phyloP scores from a whole-genome alignment of 192 early-diverging fungal species.

The Mortierella antarctica region DNA sequence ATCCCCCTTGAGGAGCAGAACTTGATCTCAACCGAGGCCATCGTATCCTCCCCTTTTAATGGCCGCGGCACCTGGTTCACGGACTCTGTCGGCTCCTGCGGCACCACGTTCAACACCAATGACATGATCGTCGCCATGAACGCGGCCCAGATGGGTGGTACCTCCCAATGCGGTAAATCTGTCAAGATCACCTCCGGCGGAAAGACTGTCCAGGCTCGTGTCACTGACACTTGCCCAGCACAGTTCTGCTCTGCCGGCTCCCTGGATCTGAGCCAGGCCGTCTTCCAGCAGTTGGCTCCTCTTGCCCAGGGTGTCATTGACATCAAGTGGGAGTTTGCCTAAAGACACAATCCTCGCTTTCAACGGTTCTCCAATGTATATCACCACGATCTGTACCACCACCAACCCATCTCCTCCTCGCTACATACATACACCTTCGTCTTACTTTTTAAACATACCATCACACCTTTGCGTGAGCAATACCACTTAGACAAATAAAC shows the following conservation, averaged over 20 bases:
- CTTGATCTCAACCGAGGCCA: background rate
- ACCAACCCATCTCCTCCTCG: background rate
- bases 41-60: constrained; percentile 4
- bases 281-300: constrained; percentile 53
- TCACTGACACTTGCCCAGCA: constrained; percentile 61
- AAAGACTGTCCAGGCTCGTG: constrained; percentile 46
- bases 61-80: constrained; percentile 59
- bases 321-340: constrained; percentile 56
- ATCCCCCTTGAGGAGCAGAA: background rate
- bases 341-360: constrained; percentile 9
- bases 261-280: constrained; percentile 52
- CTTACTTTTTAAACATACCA: background rate
- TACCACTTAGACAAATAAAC: too few relatives aligned
- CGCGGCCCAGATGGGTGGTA: constrained; percentile 48
- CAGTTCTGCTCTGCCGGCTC: constrained; percentile 44
- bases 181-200: constrained; percentile 40
- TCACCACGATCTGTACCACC: background rate
- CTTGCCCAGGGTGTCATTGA: constrained; percentile 42
- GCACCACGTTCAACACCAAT: constrained; percentile 51
- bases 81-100: constrained; percentile 51
- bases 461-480: background rate
- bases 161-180: constrained; percentile 45
- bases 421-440: background rate
- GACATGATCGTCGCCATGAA: constrained; percentile 60
- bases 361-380: background rate